A percentile compares a stretch with the other conserved stretches of the same genome.
These are phyloP conservation scores for Picochlorum sp. DNA, from an alignment of 139 green algal species.

Conservation along the genomic window DNA sequence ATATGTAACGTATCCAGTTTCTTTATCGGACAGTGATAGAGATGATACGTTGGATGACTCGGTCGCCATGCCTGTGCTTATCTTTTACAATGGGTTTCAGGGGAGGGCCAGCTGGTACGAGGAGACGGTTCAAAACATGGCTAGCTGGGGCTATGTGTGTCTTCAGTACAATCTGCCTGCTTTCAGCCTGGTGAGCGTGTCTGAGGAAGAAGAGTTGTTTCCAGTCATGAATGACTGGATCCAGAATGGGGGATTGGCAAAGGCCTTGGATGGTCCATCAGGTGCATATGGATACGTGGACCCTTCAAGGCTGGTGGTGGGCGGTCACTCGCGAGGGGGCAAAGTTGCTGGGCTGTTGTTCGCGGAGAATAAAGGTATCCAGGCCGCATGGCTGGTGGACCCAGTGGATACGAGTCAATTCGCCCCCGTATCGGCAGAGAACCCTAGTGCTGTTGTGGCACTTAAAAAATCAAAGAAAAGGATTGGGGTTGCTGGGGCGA, in stretches of 20 bases:
- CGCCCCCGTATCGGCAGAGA: slow-evolving; percentile 20
- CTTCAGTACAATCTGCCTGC: slow-evolving; percentile 35
- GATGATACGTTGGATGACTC: neutral
- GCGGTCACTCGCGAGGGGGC: slow-evolving; percentile 47
- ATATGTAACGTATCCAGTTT: neutral
- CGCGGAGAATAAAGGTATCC: slow-evolving; percentile 13
- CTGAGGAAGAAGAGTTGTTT: neutral
- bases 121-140: slow-evolving; percentile 18
- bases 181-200: neutral
- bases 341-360: slow-evolving; percentile 48
- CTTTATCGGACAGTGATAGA: too few species aligned
- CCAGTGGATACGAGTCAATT: slow-evolving; percentile 38
- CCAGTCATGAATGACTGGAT: neutral
- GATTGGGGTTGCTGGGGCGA: slow-evolving; percentile 32
- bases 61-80: slow-evolving; percentile 7
- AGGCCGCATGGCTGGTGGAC: slow-evolving; percentile 42
- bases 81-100: slow-evolving; percentile 22
- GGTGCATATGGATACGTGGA: too few species aligned
- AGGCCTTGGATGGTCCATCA: neutral
- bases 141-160: slow-evolving; percentile 29
- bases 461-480: slow-evolving; percentile 2
- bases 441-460: slow-evolving; percentile 27
- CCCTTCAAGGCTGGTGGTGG: too few species aligned
- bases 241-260: too few species aligned
- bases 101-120: slow-evolving; percentile 27